phyloP scores from a whole-genome alignment of 495 filamentous ascomycete genomes.

The Penicillium riverlandense region DNA sequence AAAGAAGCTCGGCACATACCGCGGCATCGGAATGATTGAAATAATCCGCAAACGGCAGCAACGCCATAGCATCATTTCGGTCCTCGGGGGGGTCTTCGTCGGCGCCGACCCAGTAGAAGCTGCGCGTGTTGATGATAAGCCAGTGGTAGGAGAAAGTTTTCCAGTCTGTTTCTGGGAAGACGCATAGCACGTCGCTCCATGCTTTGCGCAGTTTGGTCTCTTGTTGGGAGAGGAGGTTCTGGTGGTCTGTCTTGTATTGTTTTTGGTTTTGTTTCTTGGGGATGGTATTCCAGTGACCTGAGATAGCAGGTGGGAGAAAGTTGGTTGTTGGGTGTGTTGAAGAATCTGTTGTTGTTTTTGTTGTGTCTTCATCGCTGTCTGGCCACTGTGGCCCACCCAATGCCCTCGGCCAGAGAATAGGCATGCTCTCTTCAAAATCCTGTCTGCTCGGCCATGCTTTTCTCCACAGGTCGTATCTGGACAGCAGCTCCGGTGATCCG shows the following conservation, averaged over 20 bases:
- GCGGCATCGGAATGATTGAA: slow-evolving; percentile 69
- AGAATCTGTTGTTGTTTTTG: too few species aligned
- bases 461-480: slow-evolving; percentile 49
- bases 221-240: slow-evolving; percentile 55
- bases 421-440: slow-evolving; percentile 57
- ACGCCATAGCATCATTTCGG: slow-evolving; percentile 65
- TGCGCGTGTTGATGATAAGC: slow-evolving; percentile 77
- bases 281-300: slow-evolving; percentile 28
- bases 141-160: slow-evolving; percentile 62
- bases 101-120: slow-evolving; percentile 63
- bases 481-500: slow-evolving; percentile 21
- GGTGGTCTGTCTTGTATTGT: slow-evolving; percentile 30
- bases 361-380: neutral
- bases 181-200: slow-evolving; percentile 44
- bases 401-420: slow-evolving; percentile 55
- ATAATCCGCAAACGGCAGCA: slow-evolving; percentile 81
- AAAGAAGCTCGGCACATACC: slow-evolving; percentile 17
- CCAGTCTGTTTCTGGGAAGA: slow-evolving; percentile 46
- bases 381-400: slow-evolving; percentile 21
- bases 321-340: neutral
- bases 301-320: slow-evolving; percentile 36
- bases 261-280: slow-evolving; percentile 6
- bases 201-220: slow-evolving; percentile 54
- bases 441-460: slow-evolving; percentile 56
- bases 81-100: slow-evolving; percentile 42